Evolutionary conservation across 192 early-diverging fungal genomes (phyloP), one percentile per base, ranked within the genome.

Genomic region (Coemansia sp.): DNA sequence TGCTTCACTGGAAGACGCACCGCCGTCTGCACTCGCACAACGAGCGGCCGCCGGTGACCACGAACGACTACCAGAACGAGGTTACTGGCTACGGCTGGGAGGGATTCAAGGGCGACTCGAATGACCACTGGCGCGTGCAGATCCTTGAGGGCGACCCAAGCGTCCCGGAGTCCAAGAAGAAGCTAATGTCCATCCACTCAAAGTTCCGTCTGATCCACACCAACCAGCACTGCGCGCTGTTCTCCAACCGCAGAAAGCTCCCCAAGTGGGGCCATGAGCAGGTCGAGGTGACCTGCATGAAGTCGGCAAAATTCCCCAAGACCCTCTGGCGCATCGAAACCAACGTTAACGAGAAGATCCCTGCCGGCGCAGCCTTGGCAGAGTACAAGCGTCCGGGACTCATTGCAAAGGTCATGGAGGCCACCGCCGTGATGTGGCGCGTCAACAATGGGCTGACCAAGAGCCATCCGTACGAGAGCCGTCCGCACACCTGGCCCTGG

Each of bases 221-320:
- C 64, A 77, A 87, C 54, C 87, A 89, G 77, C 85, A 88, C 45
- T 95, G 95, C 62, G 91, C 90, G 44, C 76, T 99, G 37, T 92
- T 92, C 73, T 92, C 93, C 9, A 89, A 92, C 78, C 84, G 85
- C 68, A 86, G 87, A 39, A 85, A 88, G 74, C 85, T 99, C 41
- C 97, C 97, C 52, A 89, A 92, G 53, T 99, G 95, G 95, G 97
- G 87, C 21, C 95, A 90, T 77, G 89, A 89, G 32, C 95, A 96
- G 77, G 90, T 92, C 64, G 94, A 99, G 65, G 90, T 97, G 42
- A 95, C 93, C 37, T 95, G 97, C 58, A 96, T 96, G 82, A 93
- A 94, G 70, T 89, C 89, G 42, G 84, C 87, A 40, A 84, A 83
- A 53, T 79, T 88, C 37, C 72, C 85, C 50, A 86, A 88, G 71